A percentile compares a stretch with the other conserved stretches of the same genome.
These are phyloP conservation scores for Moesziomyces antarcticus DNA, from an alignment of 1,284 basidiomycete species.

Conservation along the genomic window DNA sequence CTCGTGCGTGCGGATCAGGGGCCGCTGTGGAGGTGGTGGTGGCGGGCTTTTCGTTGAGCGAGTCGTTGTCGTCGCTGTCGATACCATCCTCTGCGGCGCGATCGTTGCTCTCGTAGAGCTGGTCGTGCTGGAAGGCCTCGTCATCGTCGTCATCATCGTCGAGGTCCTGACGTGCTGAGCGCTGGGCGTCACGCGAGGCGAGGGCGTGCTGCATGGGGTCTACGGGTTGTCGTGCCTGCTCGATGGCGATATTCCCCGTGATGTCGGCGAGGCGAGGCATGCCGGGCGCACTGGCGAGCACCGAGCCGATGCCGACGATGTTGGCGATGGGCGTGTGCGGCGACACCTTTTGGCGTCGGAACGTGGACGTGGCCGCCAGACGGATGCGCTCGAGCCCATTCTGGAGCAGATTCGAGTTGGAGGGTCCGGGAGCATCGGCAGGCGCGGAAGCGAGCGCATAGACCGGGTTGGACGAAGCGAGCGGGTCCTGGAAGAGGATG, in stretches of 20 bases:
- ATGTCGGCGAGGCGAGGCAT: slow-evolving; percentile 80
- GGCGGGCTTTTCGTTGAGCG: slow-evolving; percentile 16
- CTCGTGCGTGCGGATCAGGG: slow-evolving; percentile 5
- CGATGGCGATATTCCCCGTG: slow-evolving; percentile 85
- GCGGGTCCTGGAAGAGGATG: slow-evolving; percentile 89
- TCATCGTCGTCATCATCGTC: slow-evolving; percentile 27
- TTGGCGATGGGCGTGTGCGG: slow-evolving; percentile 72
- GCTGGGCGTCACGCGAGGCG: slow-evolving; percentile 19
- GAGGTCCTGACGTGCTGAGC: slow-evolving; percentile 69
- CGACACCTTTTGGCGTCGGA: slow-evolving; percentile 43
- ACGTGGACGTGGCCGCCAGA: slow-evolving; percentile 61
- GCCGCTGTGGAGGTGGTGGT: neutral
- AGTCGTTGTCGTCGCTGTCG: slow-evolving; percentile 43
- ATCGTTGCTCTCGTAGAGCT: slow-evolving; percentile 23
- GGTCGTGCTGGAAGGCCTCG: neutral
- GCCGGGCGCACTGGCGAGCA: slow-evolving; percentile 80
- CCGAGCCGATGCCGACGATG: slow-evolving; percentile 84
- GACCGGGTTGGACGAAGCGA: slow-evolving; percentile 35
- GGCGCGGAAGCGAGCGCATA: slow-evolving; percentile 24
- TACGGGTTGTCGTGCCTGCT: slow-evolving; percentile 77
- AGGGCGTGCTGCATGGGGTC: slow-evolving; percentile 51
- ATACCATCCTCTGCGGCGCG: slow-evolving; percentile 32
- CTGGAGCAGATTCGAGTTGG: slow-evolving; percentile 30
- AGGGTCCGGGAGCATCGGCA: slow-evolving; percentile 23
- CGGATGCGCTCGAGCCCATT: slow-evolving; percentile 15